Base-by-base conservation (phyloP, 768 basidiomycete species). In the Multifurca ochricompacta region DNA sequence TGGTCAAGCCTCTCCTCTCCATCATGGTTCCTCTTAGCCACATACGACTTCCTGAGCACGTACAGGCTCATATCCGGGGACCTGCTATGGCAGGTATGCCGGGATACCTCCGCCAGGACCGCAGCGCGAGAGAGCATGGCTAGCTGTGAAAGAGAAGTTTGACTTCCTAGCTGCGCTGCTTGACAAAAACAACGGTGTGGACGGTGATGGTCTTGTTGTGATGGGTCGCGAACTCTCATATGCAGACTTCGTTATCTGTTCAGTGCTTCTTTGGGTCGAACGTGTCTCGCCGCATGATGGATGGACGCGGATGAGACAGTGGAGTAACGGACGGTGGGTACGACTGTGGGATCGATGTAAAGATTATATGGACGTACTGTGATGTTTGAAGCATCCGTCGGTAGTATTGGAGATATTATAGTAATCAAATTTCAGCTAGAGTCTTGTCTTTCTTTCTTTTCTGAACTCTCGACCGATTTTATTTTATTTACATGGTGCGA, bases 211-310 rank as follows among this genome's bases (percentile, higher is more conserved):
- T 2, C 69, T 78, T 9, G 81, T 86, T 31, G 79, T 70, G 14
- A 81, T 80, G 75, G 86, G 85, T 3, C 70, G 74, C 32, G 80
- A 84, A 18, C 73, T 87, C 46, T 79, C 78, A 9, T 86, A 87
- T 59, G 83, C 83, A 2, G 86, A 88, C 60, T 87, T 88, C 63
- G 80, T 83, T 4, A 67, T 89, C 19, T 85, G 83, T 59, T 78
- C 86, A 0, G 76, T 85, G 16, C 67, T 88, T 37, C 76, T 87
- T 42, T 89, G 84, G 85, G 81, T 87, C 37, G 80, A 87, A 64
- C 73, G 78, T 44, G 79, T 87, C 64, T 78, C 83, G 3, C 76
- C 82, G n/a, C 80, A 83, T 52, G 83, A 87, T 58, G 83, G 82
- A 13, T 89, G 86, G 86, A 70, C 74, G 21, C 70, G 80, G 49